Percentiles rank a stretch among this genome's conserved stretches.
Evolutionary conservation across 331 rosid genomes (phyloP).

Genomic region (Cucumis variabilis): DNA sequence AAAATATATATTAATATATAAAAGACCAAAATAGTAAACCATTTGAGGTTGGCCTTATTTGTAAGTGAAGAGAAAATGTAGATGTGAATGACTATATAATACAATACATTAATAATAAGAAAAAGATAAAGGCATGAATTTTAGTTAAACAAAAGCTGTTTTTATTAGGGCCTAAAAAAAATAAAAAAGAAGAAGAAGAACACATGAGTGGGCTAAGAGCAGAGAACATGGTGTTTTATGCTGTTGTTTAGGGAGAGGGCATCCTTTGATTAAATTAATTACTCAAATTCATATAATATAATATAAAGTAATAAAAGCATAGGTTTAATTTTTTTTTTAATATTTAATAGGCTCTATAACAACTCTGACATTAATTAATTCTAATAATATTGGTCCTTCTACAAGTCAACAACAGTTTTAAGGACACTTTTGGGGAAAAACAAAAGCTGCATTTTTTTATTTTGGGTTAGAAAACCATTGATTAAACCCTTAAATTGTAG

Average conservation of each 20-base stretch:
- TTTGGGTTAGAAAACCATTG: too few species aligned
- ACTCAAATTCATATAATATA: too few species aligned
- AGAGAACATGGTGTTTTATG: conserved; percentile 11
- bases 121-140: background rate
- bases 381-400: conserved; percentile 6
- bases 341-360: background rate
- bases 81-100: background rate
- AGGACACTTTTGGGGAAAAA: background rate
- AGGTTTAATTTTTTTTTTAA: too few species aligned
- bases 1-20: too few species aligned
- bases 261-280: too few species aligned
- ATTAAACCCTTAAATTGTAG: background rate
- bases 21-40: too few species aligned
- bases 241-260: background rate
- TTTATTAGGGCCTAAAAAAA: background rate
- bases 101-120: background rate
- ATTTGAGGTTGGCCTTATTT: background rate
- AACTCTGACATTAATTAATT: conserved; percentile 15
- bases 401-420: conserved; percentile 15
- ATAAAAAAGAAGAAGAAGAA: too few species aligned
- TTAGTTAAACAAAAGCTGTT: background rate
- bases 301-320: too few species aligned
- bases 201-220: background rate
- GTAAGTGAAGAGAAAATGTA: background rate
- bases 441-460: background rate